phyloP scores from a whole-genome alignment of 164 flowering plant genomes.

The Tinospora cordifolia region DNA sequence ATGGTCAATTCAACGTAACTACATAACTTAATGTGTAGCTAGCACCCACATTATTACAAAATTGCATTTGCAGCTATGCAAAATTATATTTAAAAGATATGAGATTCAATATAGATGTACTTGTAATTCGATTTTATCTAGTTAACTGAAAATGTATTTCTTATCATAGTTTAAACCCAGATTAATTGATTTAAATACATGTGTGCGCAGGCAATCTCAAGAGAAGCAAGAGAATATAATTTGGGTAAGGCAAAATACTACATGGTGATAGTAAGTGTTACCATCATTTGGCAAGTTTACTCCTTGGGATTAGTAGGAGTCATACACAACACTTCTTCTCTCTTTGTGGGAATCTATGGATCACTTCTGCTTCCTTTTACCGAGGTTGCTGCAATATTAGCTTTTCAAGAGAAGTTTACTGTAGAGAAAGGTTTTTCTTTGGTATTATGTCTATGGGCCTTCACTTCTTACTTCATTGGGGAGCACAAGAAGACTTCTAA shows the following conservation, averaged over 20 bases:
- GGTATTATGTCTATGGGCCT: conserved; percentile 22
- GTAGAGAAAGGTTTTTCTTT: conserved; percentile 22
- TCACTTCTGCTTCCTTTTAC: conserved; percentile 39
- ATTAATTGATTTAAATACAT: no score
- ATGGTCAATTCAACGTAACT: no score
- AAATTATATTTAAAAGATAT: no score
- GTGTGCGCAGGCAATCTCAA: conserved; percentile 33
- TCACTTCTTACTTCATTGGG: conserved; percentile 18
- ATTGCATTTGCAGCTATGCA: no score
- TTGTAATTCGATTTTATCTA: no score
- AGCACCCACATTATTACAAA: no score
- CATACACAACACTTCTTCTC: conserved; percentile 43
- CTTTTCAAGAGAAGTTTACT: conserved; percentile 20
- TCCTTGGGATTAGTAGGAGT: conserved; percentile 47
- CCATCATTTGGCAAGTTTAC: conserved; percentile 43
- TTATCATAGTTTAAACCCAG: no score
- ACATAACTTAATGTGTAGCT: no score
- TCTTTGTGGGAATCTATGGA: conserved; percentile 40
- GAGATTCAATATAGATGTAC: no score
- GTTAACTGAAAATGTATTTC: no score
- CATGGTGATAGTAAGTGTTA: conserved; percentile 26
- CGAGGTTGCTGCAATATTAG: conserved; percentile 34
- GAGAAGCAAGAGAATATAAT: conserved; percentile 41
- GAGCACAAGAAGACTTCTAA: conserved; percentile 5
- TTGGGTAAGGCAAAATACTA: conserved; percentile 44